phyloP scores from a whole-genome alignment of 257 asterid species.

The Solanum bulbocastanum region DNA sequence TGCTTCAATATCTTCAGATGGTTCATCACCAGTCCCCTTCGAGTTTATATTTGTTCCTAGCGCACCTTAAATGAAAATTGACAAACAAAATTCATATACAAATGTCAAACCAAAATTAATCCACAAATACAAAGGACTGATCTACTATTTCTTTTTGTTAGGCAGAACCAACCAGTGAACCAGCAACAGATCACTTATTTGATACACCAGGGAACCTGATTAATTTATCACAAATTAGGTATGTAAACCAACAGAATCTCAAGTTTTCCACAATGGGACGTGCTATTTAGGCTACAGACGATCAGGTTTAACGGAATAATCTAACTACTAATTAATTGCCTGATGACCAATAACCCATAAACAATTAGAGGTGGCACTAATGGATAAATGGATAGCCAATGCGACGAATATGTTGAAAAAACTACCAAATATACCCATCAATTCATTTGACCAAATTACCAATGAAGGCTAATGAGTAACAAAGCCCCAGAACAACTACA shows the following conservation, averaged over 20 bases:
- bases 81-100: background rate
- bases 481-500: background rate
- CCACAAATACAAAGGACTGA: background rate
- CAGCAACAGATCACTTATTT: background rate
- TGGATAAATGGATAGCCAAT: background rate
- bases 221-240: background rate
- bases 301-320: background rate
- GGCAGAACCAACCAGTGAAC: background rate
- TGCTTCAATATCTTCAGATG: constrained; percentile 8
- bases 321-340: background rate
- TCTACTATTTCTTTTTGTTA: background rate
- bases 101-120: background rate
- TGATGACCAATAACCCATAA: background rate
- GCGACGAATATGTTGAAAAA: background rate
- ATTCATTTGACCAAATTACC: background rate
- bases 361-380: background rate
- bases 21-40: constrained; percentile 16
- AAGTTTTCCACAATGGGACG: background rate
- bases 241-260: background rate
- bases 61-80: constrained; percentile 15
- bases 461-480: background rate
- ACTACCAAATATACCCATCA: background rate
- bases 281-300: background rate
- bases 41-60: constrained; percentile 7
- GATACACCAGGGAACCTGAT: background rate